These are phyloP conservation scores for Zygoascus tannicola DNA, from an alignment of 805 yeast genomes.

Conservation along the genomic window DNA sequence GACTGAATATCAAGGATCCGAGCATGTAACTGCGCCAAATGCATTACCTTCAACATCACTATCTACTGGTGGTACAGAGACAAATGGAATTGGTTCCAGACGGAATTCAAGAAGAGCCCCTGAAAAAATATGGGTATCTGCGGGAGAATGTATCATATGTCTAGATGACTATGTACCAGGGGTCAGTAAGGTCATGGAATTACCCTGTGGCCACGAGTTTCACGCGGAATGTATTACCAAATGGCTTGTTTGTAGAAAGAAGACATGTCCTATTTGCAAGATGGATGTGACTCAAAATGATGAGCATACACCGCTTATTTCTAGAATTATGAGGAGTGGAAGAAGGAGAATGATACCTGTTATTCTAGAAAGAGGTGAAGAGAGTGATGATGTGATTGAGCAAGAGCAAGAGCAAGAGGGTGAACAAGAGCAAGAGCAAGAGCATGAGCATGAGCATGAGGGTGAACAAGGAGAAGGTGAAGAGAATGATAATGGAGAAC, in stretches of 20 bases:
- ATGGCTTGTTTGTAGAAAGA: constrained; percentile 48
- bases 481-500: too few relatives aligned
- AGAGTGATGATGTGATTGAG: too few relatives aligned
- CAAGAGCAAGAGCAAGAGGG: too few relatives aligned
- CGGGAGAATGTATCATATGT: constrained; percentile 53
- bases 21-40: neutral
- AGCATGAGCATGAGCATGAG: too few relatives aligned
- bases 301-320: constrained; percentile 4
- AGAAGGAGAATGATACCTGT: neutral
- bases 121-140: constrained; percentile 32
- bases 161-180: constrained; percentile 44
- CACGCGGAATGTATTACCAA: constrained; percentile 50
- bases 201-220: constrained; percentile 54
- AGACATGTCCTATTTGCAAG: constrained; percentile 54
- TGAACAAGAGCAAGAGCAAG: too few relatives aligned
- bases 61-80: constrained; percentile 1
- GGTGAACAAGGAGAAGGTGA: too few relatives aligned
- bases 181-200: constrained; percentile 38
- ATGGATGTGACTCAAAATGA: constrained; percentile 26
- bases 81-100: neutral
- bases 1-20: neutral
- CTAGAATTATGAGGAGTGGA: constrained; percentile 1
- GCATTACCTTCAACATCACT: neutral
- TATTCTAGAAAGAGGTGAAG: too few relatives aligned
- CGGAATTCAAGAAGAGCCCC: constrained; percentile 11